Evolutionary conservation across 1,284 basidiomycete species (phyloP).

Genomic region (Ustilago shanxiensis): DNA sequence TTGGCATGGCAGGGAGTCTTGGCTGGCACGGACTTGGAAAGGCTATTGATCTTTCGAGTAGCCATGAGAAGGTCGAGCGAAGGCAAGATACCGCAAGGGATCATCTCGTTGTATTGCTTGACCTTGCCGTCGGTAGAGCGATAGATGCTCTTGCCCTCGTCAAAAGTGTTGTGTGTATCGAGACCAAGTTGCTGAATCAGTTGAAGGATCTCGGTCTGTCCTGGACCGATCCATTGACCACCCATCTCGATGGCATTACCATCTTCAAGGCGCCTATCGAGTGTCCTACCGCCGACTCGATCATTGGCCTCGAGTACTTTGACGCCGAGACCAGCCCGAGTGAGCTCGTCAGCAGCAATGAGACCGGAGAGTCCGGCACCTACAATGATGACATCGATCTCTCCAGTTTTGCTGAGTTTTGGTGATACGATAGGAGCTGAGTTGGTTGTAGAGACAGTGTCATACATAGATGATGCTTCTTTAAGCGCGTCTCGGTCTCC

Average conservation of each 20-base stretch:
- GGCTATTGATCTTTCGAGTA: constrained; percentile 48
- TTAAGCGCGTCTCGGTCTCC: neutral
- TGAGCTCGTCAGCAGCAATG: constrained; percentile 71
- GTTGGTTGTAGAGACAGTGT: constrained; percentile 15
- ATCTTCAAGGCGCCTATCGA: constrained; percentile 65
- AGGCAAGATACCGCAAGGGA: constrained; percentile 42
- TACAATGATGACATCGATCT: constrained; percentile 71
- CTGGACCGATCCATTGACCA: constrained; percentile 73
- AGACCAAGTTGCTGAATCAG: constrained; percentile 71
- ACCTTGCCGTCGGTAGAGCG: constrained; percentile 37
- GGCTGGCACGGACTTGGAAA: constrained; percentile 36
- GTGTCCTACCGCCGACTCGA: constrained; percentile 72
- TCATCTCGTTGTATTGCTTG: constrained; percentile 40
- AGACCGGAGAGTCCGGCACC: constrained; percentile 73
- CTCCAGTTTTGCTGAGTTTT: constrained; percentile 23
- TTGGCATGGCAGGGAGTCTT: constrained; percentile 27
- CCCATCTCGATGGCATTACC: constrained; percentile 71
- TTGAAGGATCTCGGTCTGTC: constrained; percentile 71
- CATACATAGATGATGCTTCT: constrained; percentile 6
- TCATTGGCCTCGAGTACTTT: constrained; percentile 73
- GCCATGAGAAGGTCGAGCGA: constrained; percentile 42
- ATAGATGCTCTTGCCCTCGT: constrained; percentile 43
- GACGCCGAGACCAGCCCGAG: constrained; percentile 69
- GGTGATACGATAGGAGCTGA: neutral
- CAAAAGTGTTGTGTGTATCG: constrained; percentile 55